Evolutionary conservation across 441 rosid genomes (phyloP).

Genomic region (Syzygium syzygioides): DNA sequence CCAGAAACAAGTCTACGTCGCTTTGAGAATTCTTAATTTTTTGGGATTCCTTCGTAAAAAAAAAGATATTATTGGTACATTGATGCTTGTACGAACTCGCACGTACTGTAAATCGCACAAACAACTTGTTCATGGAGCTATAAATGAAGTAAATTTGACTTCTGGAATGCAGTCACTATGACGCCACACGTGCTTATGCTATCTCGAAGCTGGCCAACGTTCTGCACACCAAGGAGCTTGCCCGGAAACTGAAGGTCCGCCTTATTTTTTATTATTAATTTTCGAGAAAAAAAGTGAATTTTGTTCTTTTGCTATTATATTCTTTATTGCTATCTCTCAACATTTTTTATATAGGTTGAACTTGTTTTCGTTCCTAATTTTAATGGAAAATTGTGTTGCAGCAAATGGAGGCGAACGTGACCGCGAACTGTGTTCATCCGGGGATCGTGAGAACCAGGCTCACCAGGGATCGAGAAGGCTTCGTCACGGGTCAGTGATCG

Average conservation of each 20-base stretch:
- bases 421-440: slow-evolving; percentile 84
- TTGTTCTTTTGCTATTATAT: slow-evolving; percentile 22
- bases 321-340: background rate
- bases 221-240: slow-evolving; percentile 75
- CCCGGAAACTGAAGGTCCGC: slow-evolving; percentile 54
- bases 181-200: slow-evolving; percentile 88
- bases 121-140: background rate
- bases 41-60: background rate
- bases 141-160: background rate
- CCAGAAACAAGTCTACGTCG: background rate
- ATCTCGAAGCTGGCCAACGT: slow-evolving; percentile 92
- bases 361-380: background rate
- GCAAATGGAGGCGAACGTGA: slow-evolving; percentile 76
- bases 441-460: slow-evolving; percentile 89
- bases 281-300: slow-evolving; percentile 12
- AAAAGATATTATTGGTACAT: background rate
- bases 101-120: background rate
- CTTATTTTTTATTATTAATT: background rate
- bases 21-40: background rate
- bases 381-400: slow-evolving; percentile 12
- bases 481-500: slow-evolving; percentile 45
- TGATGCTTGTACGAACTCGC: background rate
- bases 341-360: background rate
- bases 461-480: slow-evolving; percentile 86
- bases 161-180: slow-evolving; percentile 34